Evolutionary conservation across 2,329 filamentous ascomycete genomes (phyloP), one percentile per base, ranked within the genome.

Genomic region (Pestalotiopsis fici): DNA sequence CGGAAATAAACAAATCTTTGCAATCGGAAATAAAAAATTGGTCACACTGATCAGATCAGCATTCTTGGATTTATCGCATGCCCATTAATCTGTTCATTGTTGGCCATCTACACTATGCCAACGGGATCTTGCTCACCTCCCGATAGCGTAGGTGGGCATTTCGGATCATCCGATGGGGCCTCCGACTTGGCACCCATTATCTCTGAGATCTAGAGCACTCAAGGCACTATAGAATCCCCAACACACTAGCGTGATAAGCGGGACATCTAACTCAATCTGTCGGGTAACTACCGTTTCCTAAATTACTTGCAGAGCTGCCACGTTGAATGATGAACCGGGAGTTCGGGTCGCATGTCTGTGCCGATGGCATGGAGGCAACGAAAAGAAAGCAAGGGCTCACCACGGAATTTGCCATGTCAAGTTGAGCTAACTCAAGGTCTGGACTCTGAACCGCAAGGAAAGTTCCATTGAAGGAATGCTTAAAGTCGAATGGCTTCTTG

Each of bases 121-220:
- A 18, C 57, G 57, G 57, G 31, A 21, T 37, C 15, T 31, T 15
- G 7, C 2, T 60, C 57, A 37, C 28, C 15, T 60, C n/a, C 57
- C 57, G 57, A 60, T 60, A 39, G 31, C 28, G 25, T 18, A 37
- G 15, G 28, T 18, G n/a, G 27, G 3, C 9, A 50, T 50, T 50
- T 50, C 43, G 43, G 43, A 50, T 3, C 43, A 18, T 50, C 43
- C 43, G 43, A 50, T 3, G 28, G 28, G 13, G 28, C n/a, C n/a
- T 60, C 57, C 57, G 57, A 60, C 57, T 60, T 60, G 57, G 57
- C 57, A 9, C 12, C n/a, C 27, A 37, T 60, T 35, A 60, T 60
- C 57, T 60, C 27, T 37, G 15, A 37, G 31, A 21, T 39, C 25
- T 7, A 6, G 15, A 1, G 31, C 31, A 31, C 27, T 35, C 4